phyloP scores from a whole-genome alignment of 2,329 filamentous ascomycete genomes.

The Catunica adiposa region DNA sequence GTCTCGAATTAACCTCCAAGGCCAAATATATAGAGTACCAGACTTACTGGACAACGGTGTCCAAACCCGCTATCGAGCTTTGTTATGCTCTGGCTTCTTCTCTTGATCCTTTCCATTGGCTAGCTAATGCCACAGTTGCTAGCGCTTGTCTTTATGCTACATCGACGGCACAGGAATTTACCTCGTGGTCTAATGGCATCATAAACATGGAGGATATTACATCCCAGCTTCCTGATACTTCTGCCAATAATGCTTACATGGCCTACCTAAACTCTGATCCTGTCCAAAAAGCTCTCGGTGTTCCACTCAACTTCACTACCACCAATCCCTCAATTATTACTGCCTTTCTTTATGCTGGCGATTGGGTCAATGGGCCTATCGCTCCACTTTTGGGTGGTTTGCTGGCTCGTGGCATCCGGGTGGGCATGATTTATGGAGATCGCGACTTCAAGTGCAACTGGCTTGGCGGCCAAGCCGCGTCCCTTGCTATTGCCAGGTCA shows the following conservation, averaged over 20 bases:
- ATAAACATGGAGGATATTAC: slow-evolving; percentile 47
- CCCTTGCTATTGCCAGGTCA: slow-evolving; percentile 40
- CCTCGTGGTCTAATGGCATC: slow-evolving; percentile 22
- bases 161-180: slow-evolving; percentile 21
- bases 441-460: slow-evolving; percentile 50
- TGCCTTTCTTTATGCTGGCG: slow-evolving; percentile 25
- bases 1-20: slow-evolving; percentile 38
- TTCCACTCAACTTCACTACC: slow-evolving; percentile 43
- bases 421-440: slow-evolving; percentile 56
- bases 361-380: slow-evolving; percentile 9
- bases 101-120: slow-evolving; percentile 27
- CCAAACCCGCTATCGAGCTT: background rate
- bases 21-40: slow-evolving; percentile 20
- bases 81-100: slow-evolving; percentile 18
- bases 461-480: slow-evolving; percentile 59
- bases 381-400: slow-evolving; percentile 37
- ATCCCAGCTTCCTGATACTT: slow-evolving; percentile 38
- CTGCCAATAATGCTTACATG: slow-evolving; percentile 43
- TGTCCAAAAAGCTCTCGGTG: slow-evolving; percentile 43
- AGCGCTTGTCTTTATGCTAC: slow-evolving; percentile 14
- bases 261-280: slow-evolving; percentile 46
- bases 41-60: background rate
- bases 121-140: slow-evolving; percentile 21
- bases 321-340: slow-evolving; percentile 47
- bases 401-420: slow-evolving; percentile 44